Percentiles rank a stretch among this genome's conserved stretches.
These are phyloP conservation scores for Salvia hispanica DNA, from an alignment of 257 asterid species.

Conservation along the genomic window DNA sequence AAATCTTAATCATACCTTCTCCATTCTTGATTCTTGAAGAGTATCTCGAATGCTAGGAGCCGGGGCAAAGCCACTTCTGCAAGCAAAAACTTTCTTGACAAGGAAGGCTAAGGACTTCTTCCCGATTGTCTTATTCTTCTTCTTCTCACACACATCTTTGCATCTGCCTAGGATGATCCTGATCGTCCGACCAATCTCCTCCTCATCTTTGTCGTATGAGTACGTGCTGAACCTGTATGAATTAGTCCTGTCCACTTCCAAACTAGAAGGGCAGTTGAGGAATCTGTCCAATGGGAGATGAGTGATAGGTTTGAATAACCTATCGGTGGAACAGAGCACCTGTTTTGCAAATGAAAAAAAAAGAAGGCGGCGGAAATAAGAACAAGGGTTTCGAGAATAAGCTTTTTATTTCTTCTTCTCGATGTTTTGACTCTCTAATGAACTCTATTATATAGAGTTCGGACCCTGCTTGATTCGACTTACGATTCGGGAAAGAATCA, in stretches of 20 bases:
- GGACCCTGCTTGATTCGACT: too few relatives aligned
- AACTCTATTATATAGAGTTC: too few relatives aligned
- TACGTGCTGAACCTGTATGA: constrained; percentile 57
- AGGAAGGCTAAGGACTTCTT: constrained; percentile 74
- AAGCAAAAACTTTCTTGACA: constrained; percentile 81
- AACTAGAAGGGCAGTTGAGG: constrained; percentile 91
- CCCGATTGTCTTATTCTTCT: constrained; percentile 41
- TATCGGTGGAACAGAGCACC: too few relatives aligned
- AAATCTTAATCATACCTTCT: constrained; percentile 59
- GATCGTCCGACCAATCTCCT: constrained; percentile 85
- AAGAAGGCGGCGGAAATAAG: too few relatives aligned
- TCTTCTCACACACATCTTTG: constrained; percentile 75
- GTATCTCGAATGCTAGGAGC: constrained; percentile 70
- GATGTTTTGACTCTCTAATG: too few relatives aligned
- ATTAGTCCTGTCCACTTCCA: constrained; percentile 70
- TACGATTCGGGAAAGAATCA: too few relatives aligned
- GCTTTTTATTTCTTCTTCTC: too few relatives aligned
- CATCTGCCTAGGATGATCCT: constrained; percentile 85
- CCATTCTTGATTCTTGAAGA: constrained; percentile 90
- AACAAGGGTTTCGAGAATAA: too few relatives aligned
- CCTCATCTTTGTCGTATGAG: constrained; percentile 63
- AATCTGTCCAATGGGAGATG: constrained; percentile 83
- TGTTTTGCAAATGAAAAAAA: too few relatives aligned
- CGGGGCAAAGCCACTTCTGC: constrained; percentile 65
- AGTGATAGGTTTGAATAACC: too few relatives aligned